Conservation (phyloP, 768 basidiomycete species). For the Boletus reticulatus region DNA sequence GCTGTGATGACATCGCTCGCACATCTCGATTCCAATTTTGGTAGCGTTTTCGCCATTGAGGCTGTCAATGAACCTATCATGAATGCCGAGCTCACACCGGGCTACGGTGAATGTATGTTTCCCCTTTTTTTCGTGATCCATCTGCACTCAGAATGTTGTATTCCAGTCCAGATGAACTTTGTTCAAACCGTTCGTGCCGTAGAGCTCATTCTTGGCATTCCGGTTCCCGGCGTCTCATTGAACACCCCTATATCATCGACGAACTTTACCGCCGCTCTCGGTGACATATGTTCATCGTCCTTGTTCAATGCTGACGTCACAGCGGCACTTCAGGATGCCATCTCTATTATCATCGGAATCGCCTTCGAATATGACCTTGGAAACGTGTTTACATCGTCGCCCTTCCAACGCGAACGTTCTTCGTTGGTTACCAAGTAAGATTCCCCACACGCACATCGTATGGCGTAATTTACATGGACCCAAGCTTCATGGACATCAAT, state of each 20-base stretch:
- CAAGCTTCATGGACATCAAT: conserved; percentile 77
- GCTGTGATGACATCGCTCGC: conserved; percentile 73
- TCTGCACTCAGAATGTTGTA: background rate
- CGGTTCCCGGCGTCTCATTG: conserved; percentile 19
- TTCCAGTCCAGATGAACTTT: conserved; percentile 65
- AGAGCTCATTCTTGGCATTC: conserved; percentile 59
- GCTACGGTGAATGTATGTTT: conserved; percentile 63
- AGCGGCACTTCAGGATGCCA: conserved; percentile 34
- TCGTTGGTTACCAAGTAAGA: conserved; percentile 41
- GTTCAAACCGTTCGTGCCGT: conserved; percentile 65
- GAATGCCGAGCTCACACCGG: conserved; percentile 66
- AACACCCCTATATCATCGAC: conserved; percentile 19
- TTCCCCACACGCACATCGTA: background rate
- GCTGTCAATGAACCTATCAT: conserved; percentile 79
- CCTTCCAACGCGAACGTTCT: conserved; percentile 13
- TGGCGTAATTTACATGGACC: background rate
- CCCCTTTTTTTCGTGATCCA: background rate
- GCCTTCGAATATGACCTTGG: conserved; percentile 18
- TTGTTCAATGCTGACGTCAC: conserved; percentile 31
- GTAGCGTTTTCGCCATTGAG: conserved; percentile 64
- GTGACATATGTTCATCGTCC: conserved; percentile 9
- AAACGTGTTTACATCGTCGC: conserved; percentile 20
- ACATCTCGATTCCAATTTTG: conserved; percentile 67
- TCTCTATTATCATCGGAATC: conserved; percentile 37
- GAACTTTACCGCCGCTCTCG: conserved; percentile 38